These are phyloP conservation scores for Candida sonorensis DNA, from an alignment of 805 yeast species.

Conservation along the genomic window DNA sequence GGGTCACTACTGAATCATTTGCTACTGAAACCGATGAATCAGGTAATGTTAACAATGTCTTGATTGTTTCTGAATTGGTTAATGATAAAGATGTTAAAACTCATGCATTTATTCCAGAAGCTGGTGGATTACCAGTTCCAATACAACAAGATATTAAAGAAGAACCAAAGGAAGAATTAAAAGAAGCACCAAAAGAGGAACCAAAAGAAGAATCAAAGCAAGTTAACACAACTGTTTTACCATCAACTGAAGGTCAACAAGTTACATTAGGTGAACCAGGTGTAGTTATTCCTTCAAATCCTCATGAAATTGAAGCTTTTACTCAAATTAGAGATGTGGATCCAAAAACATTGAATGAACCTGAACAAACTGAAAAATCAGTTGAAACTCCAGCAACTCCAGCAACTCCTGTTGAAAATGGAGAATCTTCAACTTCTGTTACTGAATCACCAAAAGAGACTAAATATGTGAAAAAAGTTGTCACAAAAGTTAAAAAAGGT, in stretches of 20 bases:
- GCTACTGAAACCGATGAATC: conserved; percentile 38
- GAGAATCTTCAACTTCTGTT: too few species aligned
- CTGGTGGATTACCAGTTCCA: conserved; percentile 36
- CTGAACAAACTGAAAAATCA: conserved; percentile 11
- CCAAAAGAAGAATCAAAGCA: conserved; percentile 1
- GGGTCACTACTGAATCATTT: conserved; percentile 39
- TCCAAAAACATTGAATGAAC: conserved; percentile 51
- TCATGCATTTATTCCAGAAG: conserved; percentile 34
- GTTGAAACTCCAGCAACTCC: conserved; percentile 40
- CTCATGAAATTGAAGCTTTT: conserved; percentile 63
- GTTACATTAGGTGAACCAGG: conserved; percentile 67
- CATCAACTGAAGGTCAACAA: conserved; percentile 37
- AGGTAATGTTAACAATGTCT: conserved; percentile 47
- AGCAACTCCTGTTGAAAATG: too few species aligned
- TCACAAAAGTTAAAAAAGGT: conserved; percentile 24
- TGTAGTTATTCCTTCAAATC: conserved; percentile 54
- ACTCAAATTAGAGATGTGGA: conserved; percentile 49
- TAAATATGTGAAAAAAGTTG: conserved; percentile 27
- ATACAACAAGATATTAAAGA: conserved; percentile 54
- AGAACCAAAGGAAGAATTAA: conserved; percentile 34
- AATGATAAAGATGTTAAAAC: conserved; percentile 22
- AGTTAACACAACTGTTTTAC: conserved; percentile 35
- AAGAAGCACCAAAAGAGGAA: conserved; percentile 44
- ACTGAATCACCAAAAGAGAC: conserved; percentile 16
- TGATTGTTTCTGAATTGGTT: conserved; percentile 32